phyloP scores from a whole-genome alignment of 139 green algal genomes.

The Chlamydomonas asymmetrica region DNA sequence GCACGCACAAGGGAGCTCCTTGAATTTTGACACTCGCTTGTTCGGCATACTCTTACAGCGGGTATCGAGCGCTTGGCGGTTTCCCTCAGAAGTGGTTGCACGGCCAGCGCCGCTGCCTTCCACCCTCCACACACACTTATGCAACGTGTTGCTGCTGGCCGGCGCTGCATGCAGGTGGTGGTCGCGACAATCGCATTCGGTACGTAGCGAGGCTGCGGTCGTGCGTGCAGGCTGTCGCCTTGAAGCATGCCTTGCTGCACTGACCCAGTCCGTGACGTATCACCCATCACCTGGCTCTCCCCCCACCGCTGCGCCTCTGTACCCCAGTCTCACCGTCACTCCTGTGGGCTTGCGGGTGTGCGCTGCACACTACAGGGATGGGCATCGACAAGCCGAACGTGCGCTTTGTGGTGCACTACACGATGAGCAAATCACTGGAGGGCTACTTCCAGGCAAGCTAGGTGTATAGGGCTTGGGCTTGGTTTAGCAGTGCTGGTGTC shows the following conservation, averaged over 20 bases:
- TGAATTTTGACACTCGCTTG: too few species aligned
- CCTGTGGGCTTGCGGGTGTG: not conserved
- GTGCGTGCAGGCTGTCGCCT: not conserved
- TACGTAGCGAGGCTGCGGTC: conserved; percentile 19
- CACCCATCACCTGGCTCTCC: too few species aligned
- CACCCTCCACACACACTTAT: too few species aligned
- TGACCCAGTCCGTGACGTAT: not conserved
- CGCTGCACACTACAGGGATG: not conserved
- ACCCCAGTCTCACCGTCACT: not conserved
- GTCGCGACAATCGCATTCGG: conserved; percentile 92
- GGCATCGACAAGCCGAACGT: conserved; percentile 78
- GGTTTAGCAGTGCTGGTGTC: not conserved
- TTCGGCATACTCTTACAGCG: too few species aligned
- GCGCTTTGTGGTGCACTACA: conserved; percentile 87
- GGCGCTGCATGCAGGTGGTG: conserved; percentile 78
- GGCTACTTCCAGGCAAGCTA: conserved; percentile 66
- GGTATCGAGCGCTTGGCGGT: too few species aligned
- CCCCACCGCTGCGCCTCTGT: too few species aligned
- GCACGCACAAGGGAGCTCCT: too few species aligned
- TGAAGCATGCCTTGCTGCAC: not conserved
- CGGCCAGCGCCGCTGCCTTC: too few species aligned
- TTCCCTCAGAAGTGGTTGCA: too few species aligned
- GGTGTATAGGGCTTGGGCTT: not conserved
- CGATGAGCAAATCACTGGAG: conserved; percentile 80
- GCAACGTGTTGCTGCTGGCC: too few species aligned